phyloP scores from a whole-genome alignment of 2,329 filamentous ascomycete genomes.

The Aspergillus clavatus region DNA sequence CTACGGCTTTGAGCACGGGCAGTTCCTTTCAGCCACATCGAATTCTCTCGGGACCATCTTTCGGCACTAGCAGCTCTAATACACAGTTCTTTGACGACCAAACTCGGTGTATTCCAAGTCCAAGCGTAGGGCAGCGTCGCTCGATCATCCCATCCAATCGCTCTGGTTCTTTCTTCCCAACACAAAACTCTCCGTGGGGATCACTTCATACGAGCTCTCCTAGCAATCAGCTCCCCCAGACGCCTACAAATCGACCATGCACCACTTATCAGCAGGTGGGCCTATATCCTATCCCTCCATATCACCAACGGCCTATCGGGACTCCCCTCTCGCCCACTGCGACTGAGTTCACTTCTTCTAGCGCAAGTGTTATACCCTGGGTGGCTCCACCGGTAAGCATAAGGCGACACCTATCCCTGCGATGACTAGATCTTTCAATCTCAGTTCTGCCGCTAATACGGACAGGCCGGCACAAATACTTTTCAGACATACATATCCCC shows the following conservation, averaged over 20 bases:
- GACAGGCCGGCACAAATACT: constrained; percentile 42
- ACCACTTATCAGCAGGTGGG: constrained; percentile 33
- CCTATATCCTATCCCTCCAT: constrained; percentile 36
- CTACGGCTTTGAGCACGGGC: constrained; percentile 17
- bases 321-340: constrained; percentile 69
- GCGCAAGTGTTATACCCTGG: constrained; percentile 26
- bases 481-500: constrained; percentile 76
- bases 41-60: constrained; percentile 32
- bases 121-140: constrained; percentile 24
- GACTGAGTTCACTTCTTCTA: constrained; percentile 62
- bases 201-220: constrained; percentile 25
- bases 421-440: background rate
- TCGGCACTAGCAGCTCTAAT: constrained; percentile 24
- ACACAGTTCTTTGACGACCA: constrained; percentile 30
- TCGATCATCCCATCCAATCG: constrained; percentile 30
- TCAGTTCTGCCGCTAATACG: constrained; percentile 19
- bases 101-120: constrained; percentile 22
- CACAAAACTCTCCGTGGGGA: constrained; percentile 32
- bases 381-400: constrained; percentile 51
- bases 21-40: constrained; percentile 28
- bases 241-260: constrained; percentile 25
- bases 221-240: constrained; percentile 22
- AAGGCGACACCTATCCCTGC: background rate
- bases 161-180: constrained; percentile 29
- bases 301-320: constrained; percentile 55